phyloP scores from a whole-genome alignment of 371 early-diverging fungal species.

The Mucor sp. region DNA sequence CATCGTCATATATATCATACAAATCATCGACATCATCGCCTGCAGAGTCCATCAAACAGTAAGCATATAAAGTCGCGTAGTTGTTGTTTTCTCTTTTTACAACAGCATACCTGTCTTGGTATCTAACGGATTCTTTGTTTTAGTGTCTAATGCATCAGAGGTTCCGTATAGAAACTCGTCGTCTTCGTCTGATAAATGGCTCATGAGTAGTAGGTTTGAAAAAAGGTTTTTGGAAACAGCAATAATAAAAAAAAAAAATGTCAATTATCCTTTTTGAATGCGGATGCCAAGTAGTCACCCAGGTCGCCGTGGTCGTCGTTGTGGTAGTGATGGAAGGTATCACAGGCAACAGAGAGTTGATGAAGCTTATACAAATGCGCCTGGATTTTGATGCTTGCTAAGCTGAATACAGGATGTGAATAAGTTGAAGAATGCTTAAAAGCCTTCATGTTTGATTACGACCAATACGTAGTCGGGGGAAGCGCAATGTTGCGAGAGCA shows the following conservation, averaged over 20 bases:
- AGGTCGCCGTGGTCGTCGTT: no score
- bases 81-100: neutral
- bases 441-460: no score
- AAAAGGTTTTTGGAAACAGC: neutral
- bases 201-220: conserved; percentile 7
- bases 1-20: conserved; percentile 26
- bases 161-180: conserved; percentile 30
- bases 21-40: conserved; percentile 22
- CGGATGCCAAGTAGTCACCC: no score
- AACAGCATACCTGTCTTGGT: conserved; percentile 9
- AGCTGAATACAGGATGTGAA: no score
- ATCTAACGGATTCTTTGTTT: neutral
- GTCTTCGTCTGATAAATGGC: conserved; percentile 24
- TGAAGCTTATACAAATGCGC: no score
- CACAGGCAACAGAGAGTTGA: no score
- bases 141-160: conserved; percentile 9
- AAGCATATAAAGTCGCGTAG: neutral
- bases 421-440: no score
- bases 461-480: no score
- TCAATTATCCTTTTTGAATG: no score
- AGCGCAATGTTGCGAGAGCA: no score
- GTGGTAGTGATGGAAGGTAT: no score
- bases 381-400: no score
- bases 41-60: neutral
- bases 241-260: neutral